Conservation (phyloP, 257 asterid species). For the Fraxinus quadrangulata region DNA sequence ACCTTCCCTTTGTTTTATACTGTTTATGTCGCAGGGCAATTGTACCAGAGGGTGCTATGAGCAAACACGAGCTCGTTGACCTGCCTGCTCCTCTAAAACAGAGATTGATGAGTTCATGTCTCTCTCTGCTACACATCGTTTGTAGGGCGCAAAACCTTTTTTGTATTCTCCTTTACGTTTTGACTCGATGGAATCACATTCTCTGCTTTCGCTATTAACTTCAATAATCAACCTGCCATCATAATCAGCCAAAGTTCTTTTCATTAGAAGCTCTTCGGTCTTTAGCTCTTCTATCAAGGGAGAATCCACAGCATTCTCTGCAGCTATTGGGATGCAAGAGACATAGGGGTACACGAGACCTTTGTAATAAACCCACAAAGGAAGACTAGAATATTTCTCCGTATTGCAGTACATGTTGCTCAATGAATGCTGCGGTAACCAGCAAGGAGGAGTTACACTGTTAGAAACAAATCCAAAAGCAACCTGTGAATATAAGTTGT, state of each 20-base stretch:
- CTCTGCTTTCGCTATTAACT: slow-evolving; percentile 23
- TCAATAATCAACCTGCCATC: slow-evolving; percentile 17
- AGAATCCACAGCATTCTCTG: slow-evolving; percentile 18
- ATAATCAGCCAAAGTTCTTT: slow-evolving; percentile 32
- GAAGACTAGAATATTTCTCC: slow-evolving; percentile 34
- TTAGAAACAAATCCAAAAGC: slow-evolving; percentile 35
- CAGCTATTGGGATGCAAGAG: slow-evolving; percentile 28
- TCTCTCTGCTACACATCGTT: slow-evolving; percentile 61
- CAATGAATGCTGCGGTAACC: slow-evolving; percentile 32
- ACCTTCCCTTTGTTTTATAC: background rate
- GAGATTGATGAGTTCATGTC: slow-evolving; percentile 46
- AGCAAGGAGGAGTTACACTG: slow-evolving; percentile 29
- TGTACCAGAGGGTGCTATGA: slow-evolving; percentile 37
- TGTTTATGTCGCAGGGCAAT: background rate
- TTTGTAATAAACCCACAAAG: slow-evolving; percentile 52
- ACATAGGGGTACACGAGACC: slow-evolving; percentile 39
- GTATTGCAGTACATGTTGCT: slow-evolving; percentile 28
- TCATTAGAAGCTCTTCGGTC: slow-evolving; percentile 32
- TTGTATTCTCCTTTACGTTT: slow-evolving; percentile 24
- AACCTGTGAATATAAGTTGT: slow-evolving; percentile 34
- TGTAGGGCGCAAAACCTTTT: slow-evolving; percentile 74
- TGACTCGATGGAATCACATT: slow-evolving; percentile 31
- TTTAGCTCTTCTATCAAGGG: slow-evolving; percentile 13
- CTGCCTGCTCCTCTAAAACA: slow-evolving; percentile 46
- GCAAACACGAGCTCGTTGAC: slow-evolving; percentile 60